Evolutionary conservation across 2,329 filamentous ascomycete species (phyloP), one percentile per base, ranked within the genome.

Genomic region (Fusarium verrucosum): DNA sequence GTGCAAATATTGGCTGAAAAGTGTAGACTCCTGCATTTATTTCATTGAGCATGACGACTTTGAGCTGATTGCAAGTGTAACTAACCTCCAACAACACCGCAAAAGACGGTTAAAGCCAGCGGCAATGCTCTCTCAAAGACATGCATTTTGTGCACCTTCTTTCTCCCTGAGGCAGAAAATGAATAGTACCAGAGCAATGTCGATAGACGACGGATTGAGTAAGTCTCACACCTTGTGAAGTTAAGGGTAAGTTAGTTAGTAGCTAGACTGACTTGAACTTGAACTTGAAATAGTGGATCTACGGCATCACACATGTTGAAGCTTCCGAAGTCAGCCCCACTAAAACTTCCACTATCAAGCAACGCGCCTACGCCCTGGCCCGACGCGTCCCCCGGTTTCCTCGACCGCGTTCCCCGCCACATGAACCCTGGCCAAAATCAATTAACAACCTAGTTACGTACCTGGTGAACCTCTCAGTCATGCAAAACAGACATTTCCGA

Each of bases 71-170:
- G 13, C 26, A 9, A 13, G 22, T 17, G 8, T n/a, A 45, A 68
- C 74, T 54, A 32, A 78, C 77, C 77, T 56, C 77, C 75, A 37
- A 76, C 56, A 26, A 79, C 72, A 26, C 77, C 77, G 22, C 71
- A 77, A 53, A 79, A 78, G 10, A 75, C 62, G 13, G 77, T 74
- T 30, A 79, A 59, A 20, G 73, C 76, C 45, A 77, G 47, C 9
- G 77, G 77, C 23, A 79, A 50, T 5, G 71, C 74, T 57, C 72
- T 74, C 45, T 77, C 71, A 40, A 78, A 71, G n/a, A 66, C 75
- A 46, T 73, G 72, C 75, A 78, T 77, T 38, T 43, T 59, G n/a
- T n/a, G n/a, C n/a, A n/a, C n/a, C n/a, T n/a, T n/a, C n/a, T n/a
- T n/a, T n/a, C n/a, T n/a, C n/a, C n/a, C n/a, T n/a, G n/a, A n/a